Percentiles rank a stretch among this genome's conserved stretches.
Evolutionary conservation across 2,329 filamentous ascomycete species (phyloP).

Genomic region (Claviceps purpurea): DNA sequence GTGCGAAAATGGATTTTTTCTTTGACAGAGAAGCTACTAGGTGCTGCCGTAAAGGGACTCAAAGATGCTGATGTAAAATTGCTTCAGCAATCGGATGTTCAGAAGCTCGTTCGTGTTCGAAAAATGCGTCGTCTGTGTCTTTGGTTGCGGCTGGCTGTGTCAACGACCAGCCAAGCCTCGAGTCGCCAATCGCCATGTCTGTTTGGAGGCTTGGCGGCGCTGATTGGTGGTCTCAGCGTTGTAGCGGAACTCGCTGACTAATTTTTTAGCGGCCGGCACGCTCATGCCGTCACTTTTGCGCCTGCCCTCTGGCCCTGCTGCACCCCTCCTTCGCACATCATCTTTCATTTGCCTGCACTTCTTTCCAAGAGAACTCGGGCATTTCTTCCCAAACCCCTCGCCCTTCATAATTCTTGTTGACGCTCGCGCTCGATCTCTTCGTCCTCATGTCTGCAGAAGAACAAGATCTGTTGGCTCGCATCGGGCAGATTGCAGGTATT

Average conservation of each 20-base stretch:
- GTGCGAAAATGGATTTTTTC: not conserved
- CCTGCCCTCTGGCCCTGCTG: not conserved
- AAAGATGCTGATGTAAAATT: too few relatives aligned
- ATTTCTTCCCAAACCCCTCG: not conserved
- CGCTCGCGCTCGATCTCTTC: not conserved
- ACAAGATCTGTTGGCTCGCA: constrained; percentile 39
- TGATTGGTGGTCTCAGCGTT: not conserved
- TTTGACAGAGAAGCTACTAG: not conserved
- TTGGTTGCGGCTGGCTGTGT: too few relatives aligned
- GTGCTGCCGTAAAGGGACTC: too few relatives aligned
- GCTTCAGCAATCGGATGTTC: too few relatives aligned
- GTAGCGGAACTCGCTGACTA: not conserved
- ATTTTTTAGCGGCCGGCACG: not conserved
- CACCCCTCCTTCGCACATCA: not conserved
- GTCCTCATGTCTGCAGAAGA: constrained; percentile 35
- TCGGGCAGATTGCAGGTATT: constrained; percentile 37
- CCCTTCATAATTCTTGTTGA: not conserved
- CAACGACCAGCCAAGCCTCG: too few relatives aligned
- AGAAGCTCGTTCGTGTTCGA: not conserved
- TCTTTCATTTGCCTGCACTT: not conserved
- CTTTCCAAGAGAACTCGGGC: not conserved
- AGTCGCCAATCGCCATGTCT: not conserved
- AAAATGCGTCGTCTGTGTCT: not conserved
- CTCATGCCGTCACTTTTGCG: not conserved
- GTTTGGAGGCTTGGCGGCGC: not conserved